Conservation (phyloP, 305 asterid species). For the Salvia sclarea region DNA sequence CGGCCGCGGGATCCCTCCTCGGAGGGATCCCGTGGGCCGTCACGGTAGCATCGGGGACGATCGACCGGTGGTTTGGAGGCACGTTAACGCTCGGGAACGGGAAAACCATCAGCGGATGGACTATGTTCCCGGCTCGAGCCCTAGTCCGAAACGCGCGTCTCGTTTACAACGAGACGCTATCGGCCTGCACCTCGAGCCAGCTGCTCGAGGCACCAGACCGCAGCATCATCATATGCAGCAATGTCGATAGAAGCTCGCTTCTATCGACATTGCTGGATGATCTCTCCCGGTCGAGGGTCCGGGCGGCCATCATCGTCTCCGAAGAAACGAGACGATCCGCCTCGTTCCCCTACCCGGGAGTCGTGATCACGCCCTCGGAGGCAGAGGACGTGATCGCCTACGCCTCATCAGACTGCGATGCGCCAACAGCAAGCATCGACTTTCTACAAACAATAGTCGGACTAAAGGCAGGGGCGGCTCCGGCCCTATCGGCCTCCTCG, state of each 20-base stretch:
- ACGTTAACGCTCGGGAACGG: slow-evolving; percentile 47
- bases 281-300: slow-evolving; percentile 36
- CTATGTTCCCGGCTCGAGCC: slow-evolving; percentile 56
- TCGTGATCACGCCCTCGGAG: slow-evolving; percentile 43
- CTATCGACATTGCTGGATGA: slow-evolving; percentile 24
- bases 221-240: slow-evolving; percentile 45
- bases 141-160: slow-evolving; percentile 29
- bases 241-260: slow-evolving; percentile 1
- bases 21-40: slow-evolving; percentile 66
- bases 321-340: slow-evolving; percentile 30
- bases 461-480: slow-evolving; percentile 55
- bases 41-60: slow-evolving; percentile 51
- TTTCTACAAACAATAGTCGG: slow-evolving; percentile 58
- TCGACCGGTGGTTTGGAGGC: slow-evolving; percentile 54
- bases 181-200: slow-evolving; percentile 44
- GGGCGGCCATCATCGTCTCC: slow-evolving; percentile 48
- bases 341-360: slow-evolving; percentile 45
- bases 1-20: slow-evolving; percentile 39
- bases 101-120: slow-evolving; percentile 45
- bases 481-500: slow-evolving; percentile 49
- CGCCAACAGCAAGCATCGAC: slow-evolving; percentile 47
- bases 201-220: slow-evolving; percentile 32
- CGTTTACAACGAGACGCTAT: slow-evolving; percentile 43
- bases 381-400: slow-evolving; percentile 35
- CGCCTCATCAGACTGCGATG: not conserved